Base-by-base conservation (phyloP, 768 basidiomycete species). In the Leccinellum luteum region DNA sequence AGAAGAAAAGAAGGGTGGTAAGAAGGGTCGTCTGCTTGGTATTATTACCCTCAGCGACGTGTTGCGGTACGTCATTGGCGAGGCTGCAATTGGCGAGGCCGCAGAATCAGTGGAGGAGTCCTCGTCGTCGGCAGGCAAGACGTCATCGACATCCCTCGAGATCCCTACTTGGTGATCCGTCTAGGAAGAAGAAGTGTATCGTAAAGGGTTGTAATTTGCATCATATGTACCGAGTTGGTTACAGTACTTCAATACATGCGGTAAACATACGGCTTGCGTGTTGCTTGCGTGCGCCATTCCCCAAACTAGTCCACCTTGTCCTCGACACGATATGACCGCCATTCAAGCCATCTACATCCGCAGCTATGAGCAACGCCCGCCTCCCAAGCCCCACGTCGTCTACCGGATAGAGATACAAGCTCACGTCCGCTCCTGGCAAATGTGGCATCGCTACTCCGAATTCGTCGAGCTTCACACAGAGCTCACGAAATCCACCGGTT, bases 401-500 rank as follows among this genome's bases (percentile, higher is more conserved):
- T 96, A 89, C 75, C 80, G 80, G 60, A 89, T 96, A 69, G 82
- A 87, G 66, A 86, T 98, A 64, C 85, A 90, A 64, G 93, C 93
- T 6, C 86, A 92, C 55, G 90, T 94, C 28, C 87, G 91, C 59
- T 88, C 92, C 69, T 98, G 95, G 94, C 85, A 89, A 56, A 90
- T 97, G 81, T 91, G 90, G 85, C 80, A 89, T 57, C 89, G 96
- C 51, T 98, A 98, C 76, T 94, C 92, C 44, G 94, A 97, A 75
- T 98, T 98, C 75, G 86, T 83, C 68, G 86, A 92, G 65, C 85
- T 98, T 7, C 83, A 95, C 71, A 81, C 82, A 8, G 89, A 94
- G 66, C 84, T 97, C 65, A 81, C 81, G 27, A 87, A 89, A 68
- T 82, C 86, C n/a, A 83, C 83, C n/a, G 87, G 87, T 15, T 81